Evolutionary conservation across 495 filamentous ascomycete genomes (phyloP).

Genomic region (Xylaria acuta): DNA sequence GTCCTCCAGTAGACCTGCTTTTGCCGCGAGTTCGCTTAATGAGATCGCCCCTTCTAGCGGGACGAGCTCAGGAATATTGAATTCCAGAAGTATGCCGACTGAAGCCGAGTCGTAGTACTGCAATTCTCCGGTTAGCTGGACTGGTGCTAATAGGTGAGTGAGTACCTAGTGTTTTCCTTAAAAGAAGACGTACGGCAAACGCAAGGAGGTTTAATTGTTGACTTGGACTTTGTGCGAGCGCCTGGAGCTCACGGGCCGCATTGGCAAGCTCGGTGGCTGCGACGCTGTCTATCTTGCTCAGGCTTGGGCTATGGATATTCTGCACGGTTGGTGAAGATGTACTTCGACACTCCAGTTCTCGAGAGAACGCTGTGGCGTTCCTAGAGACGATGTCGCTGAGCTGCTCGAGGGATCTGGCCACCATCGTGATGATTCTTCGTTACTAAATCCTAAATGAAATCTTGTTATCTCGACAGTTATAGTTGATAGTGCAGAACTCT

Average conservation of each 20-base stretch:
- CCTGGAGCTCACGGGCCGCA: conserved; percentile 9
- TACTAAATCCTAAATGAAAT: background rate
- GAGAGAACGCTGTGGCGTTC: background rate
- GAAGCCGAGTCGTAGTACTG: background rate
- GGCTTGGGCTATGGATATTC: background rate
- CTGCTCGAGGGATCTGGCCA: conserved; percentile 13
- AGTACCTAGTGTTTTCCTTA: background rate
- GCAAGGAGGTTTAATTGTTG: conserved; percentile 1
- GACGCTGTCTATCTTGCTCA: background rate
- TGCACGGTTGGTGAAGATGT: background rate
- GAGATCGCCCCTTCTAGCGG: background rate
- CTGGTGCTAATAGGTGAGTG: background rate
- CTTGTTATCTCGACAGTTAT: background rate
- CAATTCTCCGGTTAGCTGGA: background rate
- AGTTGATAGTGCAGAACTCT: background rate
- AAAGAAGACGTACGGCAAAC: background rate
- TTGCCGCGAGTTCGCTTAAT: background rate
- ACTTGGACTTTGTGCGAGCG: conserved; percentile 1
- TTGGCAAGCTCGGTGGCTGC: background rate
- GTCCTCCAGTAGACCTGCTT: background rate
- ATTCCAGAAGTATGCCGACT: background rate
- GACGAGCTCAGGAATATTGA: background rate
- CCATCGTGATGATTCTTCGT: background rate
- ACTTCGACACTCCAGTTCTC: background rate
- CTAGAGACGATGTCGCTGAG: conserved; percentile 2